These are phyloP conservation scores for Aureobasidium namibiae DNA, from an alignment of 2,329 filamentous ascomycete species.

Conservation along the genomic window DNA sequence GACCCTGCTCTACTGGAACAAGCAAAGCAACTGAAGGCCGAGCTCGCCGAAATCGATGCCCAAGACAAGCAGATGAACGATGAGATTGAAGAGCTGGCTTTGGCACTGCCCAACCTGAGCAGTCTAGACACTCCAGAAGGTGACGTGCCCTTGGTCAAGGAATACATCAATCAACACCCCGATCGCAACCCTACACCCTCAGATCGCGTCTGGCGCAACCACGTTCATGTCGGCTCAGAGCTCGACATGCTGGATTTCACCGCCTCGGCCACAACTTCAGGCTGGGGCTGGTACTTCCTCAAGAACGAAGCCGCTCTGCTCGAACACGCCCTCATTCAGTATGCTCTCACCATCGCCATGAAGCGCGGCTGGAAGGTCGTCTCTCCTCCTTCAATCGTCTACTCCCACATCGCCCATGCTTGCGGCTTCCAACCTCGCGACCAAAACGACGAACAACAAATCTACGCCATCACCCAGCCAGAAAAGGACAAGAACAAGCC, in stretches of 20 bases:
- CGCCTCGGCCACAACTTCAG: slow-evolving; percentile 68
- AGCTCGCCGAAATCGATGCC: slow-evolving; percentile 52
- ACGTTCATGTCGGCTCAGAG: slow-evolving; percentile 77
- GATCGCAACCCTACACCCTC: slow-evolving; percentile 26
- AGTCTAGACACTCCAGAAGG: slow-evolving; percentile 67
- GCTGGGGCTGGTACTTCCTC: slow-evolving; percentile 98
- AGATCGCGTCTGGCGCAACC: slow-evolving; percentile 56
- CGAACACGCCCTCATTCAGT: slow-evolving; percentile 89
- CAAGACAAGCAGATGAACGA: slow-evolving; percentile 51
- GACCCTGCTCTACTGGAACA: slow-evolving; percentile 45
- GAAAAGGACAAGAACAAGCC: slow-evolving; percentile 57
- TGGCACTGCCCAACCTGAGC: slow-evolving; percentile 80
- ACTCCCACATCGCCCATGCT: slow-evolving; percentile 79
- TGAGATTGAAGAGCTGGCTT: slow-evolving; percentile 67
- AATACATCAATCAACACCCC: slow-evolving; percentile 69
- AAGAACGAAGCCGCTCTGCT: slow-evolving; percentile 84
- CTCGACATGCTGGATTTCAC: slow-evolving; percentile 89
- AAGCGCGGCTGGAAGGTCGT: slow-evolving; percentile 71
- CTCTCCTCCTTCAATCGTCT: slow-evolving; percentile 81
- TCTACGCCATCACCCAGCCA: slow-evolving; percentile 65
- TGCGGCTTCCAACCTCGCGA: slow-evolving; percentile 95
- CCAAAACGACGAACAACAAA: slow-evolving; percentile 81
- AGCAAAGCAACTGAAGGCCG: slow-evolving; percentile 56
- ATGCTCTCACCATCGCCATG: slow-evolving; percentile 66
- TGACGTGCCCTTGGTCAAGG: slow-evolving; percentile 54